phyloP scores from a whole-genome alignment of 306 rosid genomes.

The Prosopis cineraria region DNA sequence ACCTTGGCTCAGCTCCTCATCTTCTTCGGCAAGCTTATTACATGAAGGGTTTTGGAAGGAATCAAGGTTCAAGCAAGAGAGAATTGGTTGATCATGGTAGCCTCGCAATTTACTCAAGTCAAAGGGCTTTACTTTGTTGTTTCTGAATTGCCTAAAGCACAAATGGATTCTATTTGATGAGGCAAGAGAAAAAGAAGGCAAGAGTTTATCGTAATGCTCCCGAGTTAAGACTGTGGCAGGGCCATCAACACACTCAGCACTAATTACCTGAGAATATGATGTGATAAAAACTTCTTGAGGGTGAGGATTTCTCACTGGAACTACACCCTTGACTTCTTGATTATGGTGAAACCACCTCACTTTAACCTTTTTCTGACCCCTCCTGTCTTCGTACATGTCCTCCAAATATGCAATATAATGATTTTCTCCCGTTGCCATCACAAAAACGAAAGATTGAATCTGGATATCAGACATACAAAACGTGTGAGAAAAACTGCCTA shows the following conservation, averaged over 20 bases:
- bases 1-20: conserved; percentile 55
- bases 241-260: conserved; percentile 99
- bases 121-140: conserved; percentile 87
- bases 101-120: conserved; percentile 87
- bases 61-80: conserved; percentile 72
- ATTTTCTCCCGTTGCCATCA: conserved; percentile 95
- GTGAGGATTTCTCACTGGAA: conserved; percentile 75
- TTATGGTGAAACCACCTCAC: conserved; percentile 98
- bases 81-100: conserved; percentile 75
- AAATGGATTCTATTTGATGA: conserved; percentile 67
- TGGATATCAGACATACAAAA: conserved; percentile 46
- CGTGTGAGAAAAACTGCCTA: conserved; percentile 16
- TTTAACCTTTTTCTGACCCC: conserved; percentile 90
- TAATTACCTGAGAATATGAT: conserved; percentile 85
- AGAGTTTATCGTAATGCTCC: conserved; percentile 77
- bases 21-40: conserved; percentile 59
- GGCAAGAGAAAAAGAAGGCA: conserved; percentile 61
- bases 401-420: conserved; percentile 91
- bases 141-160: conserved; percentile 86
- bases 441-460: conserved; percentile 91
- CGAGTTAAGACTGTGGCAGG: conserved; percentile 81
- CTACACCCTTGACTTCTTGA: conserved; percentile 87
- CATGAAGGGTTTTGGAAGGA: conserved; percentile 40
- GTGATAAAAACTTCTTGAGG: conserved; percentile 95
- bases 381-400: conserved; percentile 97